Evolutionary conservation across 2,329 filamentous ascomycete genomes (phyloP), one percentile per base, ranked within the genome.

Genomic region (Cordyceps javanica): DNA sequence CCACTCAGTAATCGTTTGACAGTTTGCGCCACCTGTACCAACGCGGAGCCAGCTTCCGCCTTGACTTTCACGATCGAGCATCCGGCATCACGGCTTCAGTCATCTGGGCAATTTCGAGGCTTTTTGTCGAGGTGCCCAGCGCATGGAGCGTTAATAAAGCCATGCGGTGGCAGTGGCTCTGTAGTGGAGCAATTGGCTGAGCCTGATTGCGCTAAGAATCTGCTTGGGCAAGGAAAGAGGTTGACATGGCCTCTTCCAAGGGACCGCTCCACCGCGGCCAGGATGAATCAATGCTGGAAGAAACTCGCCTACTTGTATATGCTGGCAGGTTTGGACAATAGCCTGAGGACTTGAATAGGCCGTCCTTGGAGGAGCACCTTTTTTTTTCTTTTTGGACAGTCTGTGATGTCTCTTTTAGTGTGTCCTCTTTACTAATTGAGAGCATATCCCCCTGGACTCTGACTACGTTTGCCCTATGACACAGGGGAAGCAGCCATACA

Each of bases 211-310:
- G 53, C 53, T 55, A 46, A 39, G 19, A 36, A 23, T 30, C 23
- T 42, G 28, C 42, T 48, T 34, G 34, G 42, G 44, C 39, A 30
- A 32, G 36, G 26, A 44, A 39, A 52, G 44, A 42, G 57, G 50
- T 42, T 54, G 53, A 55, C 50, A 58, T 58, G 57, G 57, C 57
- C 57, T 54, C 34, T 58, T 45, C 38, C 45, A 14, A 39, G 45
- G 26, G 46, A 36, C 34, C 25, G 44, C 42, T 56, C 54, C 54
- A 56, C 54, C 26, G 9, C 21, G 36, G n/a, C 28, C 46, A 55
- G 41, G 21, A 28, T 5, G 21, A n/a, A n/a, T n/a, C n/a, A n/a
- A n/a, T n/a, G n/a, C n/a, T 45, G 39, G 6, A 39, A 42, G 16
- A 32, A 49, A 45, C 36, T 56, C 54, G 23, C n/a, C n/a, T n/a